A percentile compares a stretch with the other conserved stretches of the same genome.
Evolutionary conservation across 2,329 filamentous ascomycete species (phyloP).

Genomic region (Xylaria sp.): DNA sequence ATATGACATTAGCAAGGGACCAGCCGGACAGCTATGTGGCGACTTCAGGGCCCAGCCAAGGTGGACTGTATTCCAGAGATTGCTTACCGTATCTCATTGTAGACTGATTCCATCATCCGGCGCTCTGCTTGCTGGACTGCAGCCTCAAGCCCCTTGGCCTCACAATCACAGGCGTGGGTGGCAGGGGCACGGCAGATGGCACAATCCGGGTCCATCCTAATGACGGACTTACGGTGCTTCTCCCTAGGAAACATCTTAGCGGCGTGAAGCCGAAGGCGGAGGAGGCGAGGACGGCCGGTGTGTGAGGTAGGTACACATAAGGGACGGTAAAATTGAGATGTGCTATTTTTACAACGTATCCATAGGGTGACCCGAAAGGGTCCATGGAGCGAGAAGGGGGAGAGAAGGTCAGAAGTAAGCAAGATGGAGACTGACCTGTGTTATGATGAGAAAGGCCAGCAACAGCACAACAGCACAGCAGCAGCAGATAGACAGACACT

Average conservation of each 20-base stretch:
- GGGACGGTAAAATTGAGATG: conserved; percentile 33
- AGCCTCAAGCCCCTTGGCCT: conserved; percentile 67
- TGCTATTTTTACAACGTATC: conserved; percentile 45
- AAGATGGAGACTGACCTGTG: conserved; percentile 43
- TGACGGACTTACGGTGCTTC: conserved; percentile 53
- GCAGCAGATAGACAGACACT: conserved; percentile 29
- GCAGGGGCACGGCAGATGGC: conserved; percentile 69
- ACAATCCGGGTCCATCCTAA: conserved; percentile 73
- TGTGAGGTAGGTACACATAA: conserved; percentile 37
- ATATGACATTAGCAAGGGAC: conserved; percentile 28
- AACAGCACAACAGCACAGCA: conserved; percentile 36
- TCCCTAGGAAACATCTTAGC: conserved; percentile 61
- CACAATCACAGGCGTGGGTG: conserved; percentile 65
- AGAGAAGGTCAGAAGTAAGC: conserved; percentile 31
- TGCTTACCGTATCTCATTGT: conserved; percentile 67
- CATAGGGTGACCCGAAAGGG: conserved; percentile 45
- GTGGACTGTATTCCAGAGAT: conserved; percentile 7
- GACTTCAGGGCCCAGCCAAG: conserved; percentile 13
- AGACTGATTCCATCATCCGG: conserved; percentile 67
- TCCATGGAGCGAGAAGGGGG: conserved; percentile 41
- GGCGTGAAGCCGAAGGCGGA: conserved; percentile 40
- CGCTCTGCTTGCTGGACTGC: conserved; percentile 68
- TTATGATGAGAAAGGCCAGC: conserved; percentile 44
- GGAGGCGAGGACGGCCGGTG: conserved; percentile 36
- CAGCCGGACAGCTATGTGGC: neutral